Base-by-base conservation (phyloP, 2,329 filamentous ascomycete genomes). In the Phyllosticta citriasiana region DNA sequence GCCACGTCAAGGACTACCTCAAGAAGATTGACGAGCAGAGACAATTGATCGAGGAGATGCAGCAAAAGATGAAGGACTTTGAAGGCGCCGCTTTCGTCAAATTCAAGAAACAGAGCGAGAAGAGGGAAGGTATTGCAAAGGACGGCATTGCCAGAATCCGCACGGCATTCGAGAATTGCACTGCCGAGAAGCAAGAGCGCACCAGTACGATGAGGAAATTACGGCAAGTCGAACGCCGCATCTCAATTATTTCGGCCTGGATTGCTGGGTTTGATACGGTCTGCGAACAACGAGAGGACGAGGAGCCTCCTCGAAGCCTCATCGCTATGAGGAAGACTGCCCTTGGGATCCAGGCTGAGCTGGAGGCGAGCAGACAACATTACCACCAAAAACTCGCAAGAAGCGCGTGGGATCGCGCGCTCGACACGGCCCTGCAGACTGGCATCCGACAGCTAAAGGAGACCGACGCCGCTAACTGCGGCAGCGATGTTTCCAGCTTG, bases 1-100 rank as follows among this genome's bases (percentile, higher is more conserved):
- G 94, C 64, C 94, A 99, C 76, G 94, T 99, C 70, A 99, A 99
- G 79, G 94, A 99, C 75, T 99, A 96, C 77, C 77, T 99, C 72
- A 94, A 97, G 79, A 97, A 97, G 82, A 99, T 99, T 69, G 93
- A 99, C 71, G 94, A 99, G 77, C 93, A 99, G 73, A 92, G 96
- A 82, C 88, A 86, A n/a, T 77, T 97, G 70, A 99, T 99, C 74
- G 96, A 96, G 67, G 92, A 97, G 72, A 83, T 99, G 60, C 91
- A 94, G 76, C 88, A 88, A 26, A 90, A 97, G 73, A 91, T 96
- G 71, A 95, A 91, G 72, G 89, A 97, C 61, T 87, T 87, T 4
- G 94, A 97, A 71, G 84, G 83, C 47, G 79, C 85, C 3, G 91
- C 91, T 57, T 93, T 93, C 67, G 81, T 84, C 67, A 97, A 97